Percentiles rank a stretch among this genome's conserved stretches.
Conservation (phyloP, 495 filamentous ascomycete species). For the Daldinia concentrica region DNA sequence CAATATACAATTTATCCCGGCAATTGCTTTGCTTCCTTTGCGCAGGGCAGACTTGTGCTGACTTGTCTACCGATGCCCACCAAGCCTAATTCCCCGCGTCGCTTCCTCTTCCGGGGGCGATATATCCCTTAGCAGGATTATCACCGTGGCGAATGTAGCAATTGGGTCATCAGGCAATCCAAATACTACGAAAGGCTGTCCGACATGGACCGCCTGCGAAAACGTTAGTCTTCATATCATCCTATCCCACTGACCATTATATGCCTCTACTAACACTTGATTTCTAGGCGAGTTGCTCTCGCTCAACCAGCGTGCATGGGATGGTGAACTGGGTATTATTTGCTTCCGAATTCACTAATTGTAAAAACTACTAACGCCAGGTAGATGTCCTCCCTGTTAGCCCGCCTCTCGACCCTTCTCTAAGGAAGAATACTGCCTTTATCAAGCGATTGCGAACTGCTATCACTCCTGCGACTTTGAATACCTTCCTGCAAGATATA, state of each 20-base stretch:
- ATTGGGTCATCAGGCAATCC: constrained; percentile 15
- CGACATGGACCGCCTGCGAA: constrained; percentile 83
- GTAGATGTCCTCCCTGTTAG: constrained; percentile 82
- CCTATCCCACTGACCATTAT: constrained; percentile 9
- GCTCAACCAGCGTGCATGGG: constrained; percentile 87
- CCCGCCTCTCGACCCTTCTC: constrained; percentile 88
- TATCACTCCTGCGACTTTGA: constrained; percentile 77
- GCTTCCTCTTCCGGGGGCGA: constrained; percentile 55
- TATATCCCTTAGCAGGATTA: constrained; percentile 58
- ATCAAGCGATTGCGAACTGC: constrained; percentile 96
- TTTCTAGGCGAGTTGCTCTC: constrained; percentile 83
- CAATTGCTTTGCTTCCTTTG: constrained; percentile 36
- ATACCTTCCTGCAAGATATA: constrained; percentile 90
- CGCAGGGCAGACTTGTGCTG: constrained; percentile 34
- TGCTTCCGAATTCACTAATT: constrained; percentile 13
- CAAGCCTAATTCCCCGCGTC: constrained; percentile 54
- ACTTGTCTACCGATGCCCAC: constrained; percentile 58
- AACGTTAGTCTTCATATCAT: constrained; percentile 66
- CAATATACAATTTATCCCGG: constrained; percentile 10
- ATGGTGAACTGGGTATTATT: constrained; percentile 79
- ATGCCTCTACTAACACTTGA: constrained; percentile 44
- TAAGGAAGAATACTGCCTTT: constrained; percentile 99
- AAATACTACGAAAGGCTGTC: constrained; percentile 42
- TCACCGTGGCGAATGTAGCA: constrained; percentile 53
- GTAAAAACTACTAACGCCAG: constrained; percentile 39